A percentile compares a stretch with the other conserved stretches of the same genome.
These are phyloP conservation scores for Debaryomycetaceae sp. DNA, from an alignment of 1,139 yeast species.

Conservation along the genomic window DNA sequence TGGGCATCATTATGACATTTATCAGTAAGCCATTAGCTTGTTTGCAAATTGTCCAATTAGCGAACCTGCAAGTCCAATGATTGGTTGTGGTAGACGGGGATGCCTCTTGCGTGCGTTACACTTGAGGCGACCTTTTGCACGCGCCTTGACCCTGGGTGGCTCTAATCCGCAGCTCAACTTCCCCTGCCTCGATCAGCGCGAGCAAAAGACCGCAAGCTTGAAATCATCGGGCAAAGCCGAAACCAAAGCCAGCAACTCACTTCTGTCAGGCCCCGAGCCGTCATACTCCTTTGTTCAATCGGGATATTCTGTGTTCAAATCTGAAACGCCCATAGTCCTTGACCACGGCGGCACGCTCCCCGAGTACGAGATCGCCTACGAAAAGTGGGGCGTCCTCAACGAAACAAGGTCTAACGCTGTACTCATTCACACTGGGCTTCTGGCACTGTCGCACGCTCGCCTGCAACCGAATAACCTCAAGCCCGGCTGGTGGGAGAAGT, in stretches of 20 bases:
- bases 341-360: constrained; percentile 83
- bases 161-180: constrained; percentile 69
- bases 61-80: too few relatives aligned
- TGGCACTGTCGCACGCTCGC: constrained; percentile 93
- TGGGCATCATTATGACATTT: too few relatives aligned
- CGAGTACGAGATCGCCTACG: constrained; percentile 78
- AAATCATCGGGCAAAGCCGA: constrained; percentile 23
- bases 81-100: too few relatives aligned
- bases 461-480: constrained; percentile 67
- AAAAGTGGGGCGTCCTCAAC: constrained; percentile 82
- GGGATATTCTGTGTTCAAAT: constrained; percentile 60
- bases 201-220: constrained; percentile 48
- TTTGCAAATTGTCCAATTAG: too few relatives aligned
- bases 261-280: constrained; percentile 82
- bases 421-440: constrained; percentile 82
- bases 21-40: too few relatives aligned
- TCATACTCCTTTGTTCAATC: constrained; percentile 66
- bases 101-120: too few relatives aligned
- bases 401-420: constrained; percentile 63
- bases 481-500: constrained; percentile 95
- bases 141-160: too few relatives aligned
- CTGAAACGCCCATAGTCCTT: constrained; percentile 56
- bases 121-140: too few relatives aligned
- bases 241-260: constrained; percentile 32
- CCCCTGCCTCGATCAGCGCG: constrained; percentile 82